Base-by-base conservation (phyloP, 225 moss, liverwort and hornwort species). In the Lunularia cruciata region DNA sequence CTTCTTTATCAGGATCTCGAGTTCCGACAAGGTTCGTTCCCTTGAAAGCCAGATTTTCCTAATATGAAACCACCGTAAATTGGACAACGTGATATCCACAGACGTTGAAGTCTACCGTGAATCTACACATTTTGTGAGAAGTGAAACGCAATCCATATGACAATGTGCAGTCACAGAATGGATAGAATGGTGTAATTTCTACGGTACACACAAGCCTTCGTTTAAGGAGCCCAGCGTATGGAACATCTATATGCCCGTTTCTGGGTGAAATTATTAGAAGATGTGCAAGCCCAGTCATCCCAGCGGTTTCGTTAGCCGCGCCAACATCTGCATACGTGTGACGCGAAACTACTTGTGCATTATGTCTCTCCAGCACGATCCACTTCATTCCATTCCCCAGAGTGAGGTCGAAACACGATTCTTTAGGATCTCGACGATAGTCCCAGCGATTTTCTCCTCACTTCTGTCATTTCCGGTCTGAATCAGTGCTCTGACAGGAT, bases 21-120 rank as follows among this genome's bases (percentile, higher is more conserved):
- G 79, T 74, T 28, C 79, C 79, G 25, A 79, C 79, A 20, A 63
- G 57, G 16, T 49, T 70, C 31, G 79, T 79, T 42, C 79, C 79
- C 74, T 79, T 79, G 64, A 79, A 79, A 0, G 79, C 73, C 57
- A 79, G 43, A 79, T 79, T 74, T 38, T 79, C 79, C 78, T 78
- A 49, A 42, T 27, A n/a, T 27, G 26, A 63, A 43, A 1, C 43
- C 42, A 43, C n/a, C n/a, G n/a, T n/a, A n/a, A n/a, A n/a, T n/a
- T n/a, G n/a, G n/a, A n/a, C n/a, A n/a, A n/a, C n/a, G n/a, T n/a
- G n/a, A n/a, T n/a, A n/a, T n/a, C n/a, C n/a, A n/a, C n/a, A n/a
- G n/a, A n/a, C n/a, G n/a, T n/a, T n/a, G n/a, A n/a, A n/a, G n/a
- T n/a, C n/a, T n/a, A n/a, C n/a, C n/a, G n/a, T n/a, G n/a, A n/a